Evolutionary conservation across 352 stramenopile species (phyloP).

Genomic region (Plasmopara viticola): DNA sequence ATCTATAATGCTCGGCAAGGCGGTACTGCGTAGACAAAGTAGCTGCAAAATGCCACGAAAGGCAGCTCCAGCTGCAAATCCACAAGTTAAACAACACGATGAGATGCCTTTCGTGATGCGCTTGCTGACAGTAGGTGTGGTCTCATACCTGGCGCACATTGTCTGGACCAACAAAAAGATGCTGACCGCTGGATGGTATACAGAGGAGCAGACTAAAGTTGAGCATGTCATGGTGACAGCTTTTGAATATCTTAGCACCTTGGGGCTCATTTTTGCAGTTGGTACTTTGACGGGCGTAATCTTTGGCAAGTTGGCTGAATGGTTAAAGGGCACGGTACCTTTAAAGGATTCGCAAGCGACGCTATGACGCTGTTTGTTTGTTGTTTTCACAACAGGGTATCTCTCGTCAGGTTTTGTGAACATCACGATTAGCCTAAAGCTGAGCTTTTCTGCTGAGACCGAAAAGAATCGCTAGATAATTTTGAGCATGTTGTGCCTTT

Average conservation of each 20-base stretch:
- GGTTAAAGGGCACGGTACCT: slow-evolving; percentile 19
- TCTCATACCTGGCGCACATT: slow-evolving; percentile 73
- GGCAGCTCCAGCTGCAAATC: not conserved
- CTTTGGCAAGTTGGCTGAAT: slow-evolving; percentile 37
- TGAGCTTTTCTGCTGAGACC: no score
- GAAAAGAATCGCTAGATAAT: no score
- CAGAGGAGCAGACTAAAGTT: slow-evolving; percentile 42
- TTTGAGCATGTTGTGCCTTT: no score
- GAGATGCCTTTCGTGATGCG: slow-evolving; percentile 44
- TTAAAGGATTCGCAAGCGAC: not conserved
- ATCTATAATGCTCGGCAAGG: no score
- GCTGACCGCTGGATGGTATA: slow-evolving; percentile 58
- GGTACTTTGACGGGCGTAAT: slow-evolving; percentile 56
- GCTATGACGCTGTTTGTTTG: not conserved
- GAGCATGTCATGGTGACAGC: slow-evolving; percentile 58
- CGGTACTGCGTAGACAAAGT: not conserved
- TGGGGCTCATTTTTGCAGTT: slow-evolving; percentile 69
- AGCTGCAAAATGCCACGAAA: not conserved
- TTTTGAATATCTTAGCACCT: slow-evolving; percentile 75
- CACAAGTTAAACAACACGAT: slow-evolving; percentile 7
- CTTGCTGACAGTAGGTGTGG: slow-evolving; percentile 49
- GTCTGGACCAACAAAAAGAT: slow-evolving; percentile 70
- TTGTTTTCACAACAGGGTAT: not conserved
- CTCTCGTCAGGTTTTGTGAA: not conserved
- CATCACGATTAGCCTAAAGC: not conserved